Evolutionary conservation across 1,139 yeast species (phyloP).

Genomic region (Geotrichum histeridarum): DNA sequence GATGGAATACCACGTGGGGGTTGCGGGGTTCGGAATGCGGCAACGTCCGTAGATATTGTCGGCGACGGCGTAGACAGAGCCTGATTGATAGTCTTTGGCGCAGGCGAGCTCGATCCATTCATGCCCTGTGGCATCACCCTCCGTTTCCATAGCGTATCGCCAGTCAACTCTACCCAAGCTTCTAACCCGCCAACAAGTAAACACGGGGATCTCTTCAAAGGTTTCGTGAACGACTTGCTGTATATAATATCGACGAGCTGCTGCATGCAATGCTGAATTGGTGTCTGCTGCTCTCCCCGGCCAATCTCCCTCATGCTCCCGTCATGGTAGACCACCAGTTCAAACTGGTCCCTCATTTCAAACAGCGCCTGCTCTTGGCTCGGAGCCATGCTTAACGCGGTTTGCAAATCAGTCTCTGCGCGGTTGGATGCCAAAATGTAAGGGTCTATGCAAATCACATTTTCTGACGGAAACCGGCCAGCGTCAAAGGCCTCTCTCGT

Average conservation of each 20-base stretch:
- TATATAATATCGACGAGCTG: conserved; percentile 32
- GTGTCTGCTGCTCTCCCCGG: conserved; percentile 23
- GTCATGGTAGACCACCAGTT: conserved; percentile 61
- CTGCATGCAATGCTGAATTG: conserved; percentile 21
- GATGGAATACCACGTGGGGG: conserved; percentile 10
- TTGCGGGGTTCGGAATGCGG: conserved; percentile 12
- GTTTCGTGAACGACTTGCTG: conserved; percentile 41
- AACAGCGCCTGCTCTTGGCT: conserved; percentile 50
- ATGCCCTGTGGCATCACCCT: conserved; percentile 10
- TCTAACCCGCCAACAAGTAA: conserved; percentile 52
- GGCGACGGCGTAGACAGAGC: neutral
- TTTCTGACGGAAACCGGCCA: conserved; percentile 53
- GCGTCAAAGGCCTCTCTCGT: conserved; percentile 52
- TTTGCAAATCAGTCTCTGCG: conserved; percentile 58
- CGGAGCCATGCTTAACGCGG: conserved; percentile 52
- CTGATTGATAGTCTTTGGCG: neutral
- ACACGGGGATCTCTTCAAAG: conserved; percentile 50
- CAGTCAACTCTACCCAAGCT: conserved; percentile 43
- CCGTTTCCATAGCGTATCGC: conserved; percentile 17
- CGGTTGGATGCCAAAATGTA: conserved; percentile 44
- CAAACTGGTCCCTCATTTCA: conserved; percentile 50
- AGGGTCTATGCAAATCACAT: conserved; percentile 71
- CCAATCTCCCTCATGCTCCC: conserved; percentile 25
- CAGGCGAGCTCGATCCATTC: neutral
- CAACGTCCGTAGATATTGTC: neutral